phyloP scores from a whole-genome alignment of 768 basidiomycete species.

The Trametes cubensis region DNA sequence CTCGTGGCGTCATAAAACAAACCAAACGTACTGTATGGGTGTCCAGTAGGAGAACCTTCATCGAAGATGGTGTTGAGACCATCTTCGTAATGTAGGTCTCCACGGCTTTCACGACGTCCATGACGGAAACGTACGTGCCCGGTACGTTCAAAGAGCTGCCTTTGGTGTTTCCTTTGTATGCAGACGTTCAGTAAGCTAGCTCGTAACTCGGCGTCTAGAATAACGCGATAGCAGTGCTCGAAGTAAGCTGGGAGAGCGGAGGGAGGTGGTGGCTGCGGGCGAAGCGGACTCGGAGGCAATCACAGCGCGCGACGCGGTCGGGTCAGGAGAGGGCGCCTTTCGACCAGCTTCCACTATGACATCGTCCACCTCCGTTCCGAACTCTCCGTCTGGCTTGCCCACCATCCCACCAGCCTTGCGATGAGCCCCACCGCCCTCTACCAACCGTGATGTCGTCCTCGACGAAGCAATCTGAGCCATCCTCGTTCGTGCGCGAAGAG shows the following conservation, averaged over 20 bases:
- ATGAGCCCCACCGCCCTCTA: background rate
- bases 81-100: slow-evolving; percentile 92
- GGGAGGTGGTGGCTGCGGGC: slow-evolving; percentile 14
- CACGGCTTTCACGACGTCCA: slow-evolving; percentile 96
- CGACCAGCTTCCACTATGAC: slow-evolving; percentile 17
- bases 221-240: no score
- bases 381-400: background rate
- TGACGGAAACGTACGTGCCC: slow-evolving; percentile 35
- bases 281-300: slow-evolving; percentile 7
- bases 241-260: background rate
- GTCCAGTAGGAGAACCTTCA: slow-evolving; percentile 96
- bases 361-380: slow-evolving; percentile 1
- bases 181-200: background rate
- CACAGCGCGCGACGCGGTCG: slow-evolving; percentile 9
- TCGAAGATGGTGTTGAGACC: slow-evolving; percentile 80
- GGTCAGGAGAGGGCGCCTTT: background rate
- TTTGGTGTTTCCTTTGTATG: background rate
- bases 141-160: background rate
- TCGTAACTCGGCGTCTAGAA: no score
- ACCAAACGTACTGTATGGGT: slow-evolving; percentile 78
- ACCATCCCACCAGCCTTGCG: background rate
- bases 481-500: slow-evolving; percentile 47
- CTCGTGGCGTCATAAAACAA: background rate
- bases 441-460: background rate
- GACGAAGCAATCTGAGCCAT: slow-evolving; percentile 7